A percentile compares a stretch with the other conserved stretches of the same genome.
Evolutionary conservation across 2,329 filamentous ascomycete species (phyloP).

Genomic region (Talaromyces piceae): DNA sequence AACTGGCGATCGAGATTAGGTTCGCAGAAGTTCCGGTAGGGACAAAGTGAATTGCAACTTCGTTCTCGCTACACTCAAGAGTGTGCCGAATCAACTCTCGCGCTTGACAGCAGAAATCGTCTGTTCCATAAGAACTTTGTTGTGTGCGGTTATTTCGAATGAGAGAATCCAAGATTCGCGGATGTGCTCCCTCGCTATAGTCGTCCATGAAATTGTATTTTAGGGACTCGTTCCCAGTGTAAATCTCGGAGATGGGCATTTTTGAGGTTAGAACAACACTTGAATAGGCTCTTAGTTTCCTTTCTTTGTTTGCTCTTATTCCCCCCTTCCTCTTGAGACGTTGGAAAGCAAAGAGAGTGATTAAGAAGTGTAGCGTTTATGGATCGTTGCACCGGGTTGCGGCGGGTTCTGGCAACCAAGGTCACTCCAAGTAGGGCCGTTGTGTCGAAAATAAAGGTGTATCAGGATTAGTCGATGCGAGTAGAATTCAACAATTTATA

Average conservation of each 20-base stretch:
- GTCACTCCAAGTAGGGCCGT: too few species aligned
- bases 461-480: too few species aligned
- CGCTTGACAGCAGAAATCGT: conserved; percentile 39
- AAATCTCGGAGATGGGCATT: not conserved
- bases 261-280: too few species aligned
- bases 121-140: conserved; percentile 42
- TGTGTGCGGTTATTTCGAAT: conserved; percentile 40
- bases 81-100: conserved; percentile 34
- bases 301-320: too few species aligned
- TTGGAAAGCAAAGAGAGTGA: too few species aligned
- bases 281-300: too few species aligned
- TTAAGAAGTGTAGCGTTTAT: too few species aligned
- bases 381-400: too few species aligned
- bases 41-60: conserved; percentile 45
- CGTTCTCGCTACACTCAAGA: conserved; percentile 25
- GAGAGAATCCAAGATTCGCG: conserved; percentile 42
- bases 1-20: conserved; percentile 46
- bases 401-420: too few species aligned
- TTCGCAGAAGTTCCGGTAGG: conserved; percentile 48
- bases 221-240: not conserved
- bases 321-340: too few species aligned
- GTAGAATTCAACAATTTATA: too few species aligned
- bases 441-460: too few species aligned
- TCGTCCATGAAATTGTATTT: conserved; percentile 45
- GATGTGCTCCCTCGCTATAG: conserved; percentile 47